These are phyloP conservation scores for Sphenostylis stenocarpa DNA, from an alignment of 306 rosid genomes.

Conservation along the genomic window DNA sequence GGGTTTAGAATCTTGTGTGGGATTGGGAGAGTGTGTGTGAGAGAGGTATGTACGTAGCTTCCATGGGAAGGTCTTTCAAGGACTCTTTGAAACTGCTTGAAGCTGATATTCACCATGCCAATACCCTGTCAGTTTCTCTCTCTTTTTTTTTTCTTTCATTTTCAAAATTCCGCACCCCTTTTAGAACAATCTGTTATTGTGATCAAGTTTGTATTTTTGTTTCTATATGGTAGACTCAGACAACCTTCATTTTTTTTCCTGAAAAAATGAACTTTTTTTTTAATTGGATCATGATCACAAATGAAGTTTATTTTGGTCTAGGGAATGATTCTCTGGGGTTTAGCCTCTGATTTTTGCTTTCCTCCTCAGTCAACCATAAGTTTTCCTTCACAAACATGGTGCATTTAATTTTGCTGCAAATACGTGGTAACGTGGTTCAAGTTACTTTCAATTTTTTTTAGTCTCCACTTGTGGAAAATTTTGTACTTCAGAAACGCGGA, in stretches of 20 bases:
- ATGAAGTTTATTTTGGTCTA: background rate
- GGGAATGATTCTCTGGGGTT: slow-evolving; percentile 32
- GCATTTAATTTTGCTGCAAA: background rate
- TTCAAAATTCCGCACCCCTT: background rate
- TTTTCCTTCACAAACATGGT: background rate
- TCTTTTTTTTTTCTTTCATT: background rate
- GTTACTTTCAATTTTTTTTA: slow-evolving; percentile 8
- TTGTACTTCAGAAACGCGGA: background rate
- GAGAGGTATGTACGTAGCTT: slow-evolving; percentile 66
- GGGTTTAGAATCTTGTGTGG: slow-evolving; percentile 1
- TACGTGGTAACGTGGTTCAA: background rate
- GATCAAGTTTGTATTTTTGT: background rate
- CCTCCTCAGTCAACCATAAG: slow-evolving; percentile 25
- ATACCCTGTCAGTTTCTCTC: slow-evolving; percentile 71
- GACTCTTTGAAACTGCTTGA: slow-evolving; percentile 93
- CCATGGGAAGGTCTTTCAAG: slow-evolving; percentile 97
- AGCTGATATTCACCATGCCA: slow-evolving; percentile 99
- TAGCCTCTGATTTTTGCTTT: slow-evolving; percentile 21
- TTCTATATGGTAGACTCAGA: background rate
- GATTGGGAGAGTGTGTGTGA: background rate
- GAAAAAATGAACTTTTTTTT: background rate
- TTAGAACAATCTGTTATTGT: background rate
- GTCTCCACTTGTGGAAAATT: slow-evolving; percentile 4
- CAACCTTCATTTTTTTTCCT: background rate
- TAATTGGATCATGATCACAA: slow-evolving; percentile 9